Conservation (phyloP, 2,329 filamentous ascomycete species). For the Pseudogymnoascus sp. region DNA sequence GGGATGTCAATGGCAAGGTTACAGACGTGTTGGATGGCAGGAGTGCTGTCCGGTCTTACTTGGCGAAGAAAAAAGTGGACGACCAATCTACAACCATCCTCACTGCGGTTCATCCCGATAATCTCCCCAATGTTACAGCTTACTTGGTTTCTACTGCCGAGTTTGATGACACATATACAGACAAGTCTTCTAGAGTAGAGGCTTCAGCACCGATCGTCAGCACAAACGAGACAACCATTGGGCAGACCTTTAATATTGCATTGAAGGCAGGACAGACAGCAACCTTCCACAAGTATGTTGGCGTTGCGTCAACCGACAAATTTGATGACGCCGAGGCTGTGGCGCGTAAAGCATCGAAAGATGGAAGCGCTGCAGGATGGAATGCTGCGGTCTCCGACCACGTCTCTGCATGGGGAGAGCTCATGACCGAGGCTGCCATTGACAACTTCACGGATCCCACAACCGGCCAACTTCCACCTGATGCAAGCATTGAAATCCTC, state of each 20-base stretch:
- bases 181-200: slow-evolving; percentile 27
- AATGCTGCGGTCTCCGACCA: slow-evolving; percentile 47
- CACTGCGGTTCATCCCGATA: slow-evolving; percentile 55
- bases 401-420: slow-evolving; percentile 50
- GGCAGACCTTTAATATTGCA: slow-evolving; percentile 47
- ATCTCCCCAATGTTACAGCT: slow-evolving; percentile 54
- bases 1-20: slow-evolving; percentile 47
- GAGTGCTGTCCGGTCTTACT: slow-evolving; percentile 56
- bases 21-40: slow-evolving; percentile 62
- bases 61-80: slow-evolving; percentile 48
- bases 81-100: slow-evolving; percentile 47
- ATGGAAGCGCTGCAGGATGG: slow-evolving; percentile 46
- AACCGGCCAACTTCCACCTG: slow-evolving; percentile 48
- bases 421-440: slow-evolving; percentile 54
- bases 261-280: slow-evolving; percentile 45
- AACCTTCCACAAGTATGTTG: slow-evolving; percentile 58
- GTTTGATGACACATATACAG: slow-evolving; percentile 28
- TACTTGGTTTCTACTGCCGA: slow-evolving; percentile 46
- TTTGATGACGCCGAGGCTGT: slow-evolving; percentile 48
- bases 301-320: slow-evolving; percentile 60
- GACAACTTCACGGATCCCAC: slow-evolving; percentile 52
- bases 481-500: slow-evolving; percentile 40
- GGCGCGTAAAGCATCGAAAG: slow-evolving; percentile 47
- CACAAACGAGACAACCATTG: slow-evolving; percentile 55
- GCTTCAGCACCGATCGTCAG: slow-evolving; percentile 38